Percentiles rank a stretch among this genome's conserved stretches.
Conservation (phyloP, 108 stramenopile species). For the Ochromonas danica region DNA sequence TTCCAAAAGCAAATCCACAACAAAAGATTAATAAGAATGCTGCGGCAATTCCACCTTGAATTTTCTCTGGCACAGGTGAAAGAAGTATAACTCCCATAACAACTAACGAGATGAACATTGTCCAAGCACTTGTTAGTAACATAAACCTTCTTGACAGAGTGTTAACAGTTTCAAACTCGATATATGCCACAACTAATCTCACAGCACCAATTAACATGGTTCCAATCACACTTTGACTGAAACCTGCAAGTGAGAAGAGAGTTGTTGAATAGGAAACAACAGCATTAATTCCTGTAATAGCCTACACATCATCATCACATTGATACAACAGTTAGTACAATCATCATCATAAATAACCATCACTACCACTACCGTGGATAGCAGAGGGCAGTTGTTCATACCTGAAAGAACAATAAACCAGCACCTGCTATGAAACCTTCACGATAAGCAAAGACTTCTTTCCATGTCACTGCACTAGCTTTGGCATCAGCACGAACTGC, state of each 20-base stretch:
- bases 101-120: conserved; percentile 41
- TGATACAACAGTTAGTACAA: no score
- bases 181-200: no score
- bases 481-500: no score
- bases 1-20: conserved; percentile 49
- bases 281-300: conserved; percentile 80
- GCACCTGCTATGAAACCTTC: conserved; percentile 71
- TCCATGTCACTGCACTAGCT: conserved; percentile 6
- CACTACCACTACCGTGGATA: conserved; percentile 72
- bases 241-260: conserved; percentile 75
- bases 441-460: conserved; percentile 37
- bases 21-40: conserved; percentile 40
- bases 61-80: not conserved
- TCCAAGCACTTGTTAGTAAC: conserved; percentile 38
- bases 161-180: no score
- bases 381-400: conserved; percentile 60
- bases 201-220: conserved; percentile 39
- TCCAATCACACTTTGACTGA: conserved; percentile 52
- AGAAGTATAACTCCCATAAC: conserved; percentile 38
- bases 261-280: conserved; percentile 83
- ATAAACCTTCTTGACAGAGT: conserved; percentile 39
- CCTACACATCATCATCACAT: no score
- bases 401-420: conserved; percentile 76
- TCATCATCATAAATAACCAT: no score
- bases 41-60: no score